Conservation (phyloP, 202 grass and related monocot genomes). For the Bolboschoenoplectus hybrid region DNA sequence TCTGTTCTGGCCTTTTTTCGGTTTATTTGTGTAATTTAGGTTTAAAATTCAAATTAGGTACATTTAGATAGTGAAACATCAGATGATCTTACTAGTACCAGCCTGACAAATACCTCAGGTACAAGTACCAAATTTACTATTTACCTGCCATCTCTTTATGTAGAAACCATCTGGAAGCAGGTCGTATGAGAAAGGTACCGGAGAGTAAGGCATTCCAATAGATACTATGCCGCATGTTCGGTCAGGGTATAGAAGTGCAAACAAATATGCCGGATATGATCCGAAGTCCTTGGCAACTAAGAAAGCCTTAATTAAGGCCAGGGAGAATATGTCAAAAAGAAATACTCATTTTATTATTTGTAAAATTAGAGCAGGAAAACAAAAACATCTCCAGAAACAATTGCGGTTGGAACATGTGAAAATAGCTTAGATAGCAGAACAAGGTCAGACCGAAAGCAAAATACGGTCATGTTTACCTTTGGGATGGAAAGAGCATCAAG, state of each 20-base stretch:
- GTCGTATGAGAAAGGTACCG: slow-evolving; percentile 28
- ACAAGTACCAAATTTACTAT: background rate
- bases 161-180: slow-evolving; percentile 65
- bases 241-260: slow-evolving; percentile 58
- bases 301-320: slow-evolving; percentile 51
- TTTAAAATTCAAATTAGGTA: background rate
- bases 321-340: slow-evolving; percentile 25
- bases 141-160: slow-evolving; percentile 48
- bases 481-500: slow-evolving; percentile 58
- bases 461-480: slow-evolving; percentile 41
- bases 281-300: slow-evolving; percentile 66
- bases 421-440: background rate
- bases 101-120: background rate
- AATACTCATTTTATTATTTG: slow-evolving; percentile 12
- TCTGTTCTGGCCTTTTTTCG: no score
- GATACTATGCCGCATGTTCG: slow-evolving; percentile 53
- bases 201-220: slow-evolving; percentile 57
- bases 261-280: slow-evolving; percentile 45
- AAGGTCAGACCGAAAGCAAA: slow-evolving; percentile 1
- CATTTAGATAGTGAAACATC: slow-evolving; percentile 1
- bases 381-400: background rate
- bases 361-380: background rate
- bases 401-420: background rate
- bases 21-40: background rate
- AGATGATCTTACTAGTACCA: slow-evolving; percentile 22